Percentiles rank a stretch among this genome's conserved stretches.
Evolutionary conservation across 306 rosid species (phyloP).

Genomic region (Comarum palustre): DNA sequence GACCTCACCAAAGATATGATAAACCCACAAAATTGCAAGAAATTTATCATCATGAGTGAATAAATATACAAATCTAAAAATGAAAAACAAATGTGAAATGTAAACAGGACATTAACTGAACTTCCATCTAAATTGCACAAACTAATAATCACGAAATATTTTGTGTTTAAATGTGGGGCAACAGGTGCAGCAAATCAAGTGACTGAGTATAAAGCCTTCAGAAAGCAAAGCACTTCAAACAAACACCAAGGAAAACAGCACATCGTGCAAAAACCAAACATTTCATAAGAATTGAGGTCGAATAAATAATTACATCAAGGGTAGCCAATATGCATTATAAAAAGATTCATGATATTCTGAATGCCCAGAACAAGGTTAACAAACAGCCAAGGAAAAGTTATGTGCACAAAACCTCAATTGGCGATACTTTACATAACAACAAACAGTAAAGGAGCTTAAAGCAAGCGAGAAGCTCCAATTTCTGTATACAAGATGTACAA

Average conservation of each 20-base stretch:
- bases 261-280: not conserved
- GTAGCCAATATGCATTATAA: conserved; percentile 33
- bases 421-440: conserved; percentile 67
- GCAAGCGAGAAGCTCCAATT: conserved; percentile 57
- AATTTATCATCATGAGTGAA: not conserved
- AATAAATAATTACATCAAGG: conserved; percentile 33
- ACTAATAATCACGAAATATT: not conserved
- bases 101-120: not conserved
- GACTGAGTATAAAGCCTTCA: not conserved
- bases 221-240: not conserved
- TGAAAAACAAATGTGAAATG: not conserved
- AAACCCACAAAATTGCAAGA: not conserved
- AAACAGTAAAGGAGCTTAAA: conserved; percentile 52
- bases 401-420: conserved; percentile 47
- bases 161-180: not conserved
- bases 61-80: not conserved
- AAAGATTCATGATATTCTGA: conserved; percentile 35
- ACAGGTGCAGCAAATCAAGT: conserved; percentile 2
- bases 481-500: conserved; percentile 90
- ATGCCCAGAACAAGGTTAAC: conserved; percentile 41
- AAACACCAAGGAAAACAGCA: not conserved
- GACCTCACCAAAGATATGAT: not conserved
- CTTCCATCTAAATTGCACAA: not conserved
- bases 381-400: conserved; percentile 36
- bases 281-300: conserved; percentile 3